Evolutionary conservation across 176 grass and related monocot genomes (phyloP).

Genomic region (Oropetium thomaeum): DNA sequence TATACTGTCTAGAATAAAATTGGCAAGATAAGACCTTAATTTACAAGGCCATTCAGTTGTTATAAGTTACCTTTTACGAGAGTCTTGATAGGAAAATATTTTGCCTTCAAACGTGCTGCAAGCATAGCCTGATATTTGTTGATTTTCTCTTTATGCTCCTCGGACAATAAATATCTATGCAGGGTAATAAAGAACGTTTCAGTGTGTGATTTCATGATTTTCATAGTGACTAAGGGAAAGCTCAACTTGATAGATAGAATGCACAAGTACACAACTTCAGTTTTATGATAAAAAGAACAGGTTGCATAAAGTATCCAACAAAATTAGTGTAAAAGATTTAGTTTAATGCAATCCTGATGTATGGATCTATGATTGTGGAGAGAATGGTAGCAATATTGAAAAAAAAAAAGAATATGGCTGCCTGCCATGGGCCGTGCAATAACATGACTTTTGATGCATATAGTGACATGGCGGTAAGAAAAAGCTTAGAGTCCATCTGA

Average conservation of each 20-base stretch:
- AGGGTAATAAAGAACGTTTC: constrained; percentile 7
- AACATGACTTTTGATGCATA: not conserved
- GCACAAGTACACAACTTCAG: not conserved
- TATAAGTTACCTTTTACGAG: constrained; percentile 37
- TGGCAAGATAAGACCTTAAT: not conserved
- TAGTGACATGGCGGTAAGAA: not conserved
- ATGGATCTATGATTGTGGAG: not conserved
- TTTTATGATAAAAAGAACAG: not conserved
- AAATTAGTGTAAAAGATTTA: not conserved
- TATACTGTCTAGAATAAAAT: constrained; percentile 1
- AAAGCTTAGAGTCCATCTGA: not conserved
- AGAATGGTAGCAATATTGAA: not conserved
- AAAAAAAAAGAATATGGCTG: not conserved
- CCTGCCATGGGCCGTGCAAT: not conserved
- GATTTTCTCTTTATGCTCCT: constrained; percentile 38
- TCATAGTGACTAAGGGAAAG: not conserved
- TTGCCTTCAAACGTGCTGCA: constrained; percentile 57
- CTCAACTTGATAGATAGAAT: constrained; percentile 6
- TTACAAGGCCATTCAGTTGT: not conserved
- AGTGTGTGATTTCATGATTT: constrained; percentile 4
- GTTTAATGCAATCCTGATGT: not conserved
- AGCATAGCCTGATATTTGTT: constrained; percentile 45
- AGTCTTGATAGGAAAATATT: constrained; percentile 60
- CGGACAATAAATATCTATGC: not conserved
- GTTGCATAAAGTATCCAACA: not conserved